These are phyloP conservation scores for Barnettozyma salicaria DNA, from an alignment of 805 yeast genomes.

Conservation along the genomic window DNA sequence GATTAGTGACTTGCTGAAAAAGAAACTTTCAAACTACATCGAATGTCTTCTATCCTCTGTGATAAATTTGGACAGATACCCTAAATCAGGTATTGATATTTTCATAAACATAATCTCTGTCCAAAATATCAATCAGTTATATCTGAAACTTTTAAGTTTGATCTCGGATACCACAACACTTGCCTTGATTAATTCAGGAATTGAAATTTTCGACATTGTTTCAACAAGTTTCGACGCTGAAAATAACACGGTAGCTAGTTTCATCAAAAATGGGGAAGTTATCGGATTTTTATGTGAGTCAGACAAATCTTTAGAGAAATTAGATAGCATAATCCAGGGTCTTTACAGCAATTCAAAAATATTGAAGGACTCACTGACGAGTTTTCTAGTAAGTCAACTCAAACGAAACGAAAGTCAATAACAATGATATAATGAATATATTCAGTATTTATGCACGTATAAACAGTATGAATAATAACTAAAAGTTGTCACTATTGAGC, in stretches of 20 bases:
- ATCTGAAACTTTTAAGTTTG: conserved; percentile 30
- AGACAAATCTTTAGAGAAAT: conserved; percentile 3
- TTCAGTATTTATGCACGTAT: neutral
- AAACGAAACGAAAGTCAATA: neutral
- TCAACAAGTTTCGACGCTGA: conserved; percentile 50
- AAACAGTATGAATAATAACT: neutral
- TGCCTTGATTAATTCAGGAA: conserved; percentile 80
- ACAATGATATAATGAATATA: neutral
- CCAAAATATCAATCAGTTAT: conserved; percentile 26
- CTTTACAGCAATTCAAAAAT: conserved; percentile 7
- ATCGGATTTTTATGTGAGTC: conserved; percentile 54
- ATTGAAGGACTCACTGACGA: conserved; percentile 7
- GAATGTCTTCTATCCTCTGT: conserved; percentile 34
- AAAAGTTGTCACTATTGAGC: conserved; percentile 14
- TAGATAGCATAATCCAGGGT: conserved; percentile 4
- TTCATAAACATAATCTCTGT: conserved; percentile 59
- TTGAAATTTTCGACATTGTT: conserved; percentile 73
- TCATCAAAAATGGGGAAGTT: conserved; percentile 51
- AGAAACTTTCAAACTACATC: conserved; percentile 37
- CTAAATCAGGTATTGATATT: conserved; percentile 83
- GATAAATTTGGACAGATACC: conserved; percentile 59
- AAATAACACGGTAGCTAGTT: conserved; percentile 41
- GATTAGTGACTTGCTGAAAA: conserved; percentile 32
- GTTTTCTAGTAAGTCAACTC: conserved; percentile 7
- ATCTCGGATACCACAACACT: conserved; percentile 46